These are phyloP conservation scores for Russula dissimulans DNA, from an alignment of 768 basidiomycete species.

Conservation along the genomic window DNA sequence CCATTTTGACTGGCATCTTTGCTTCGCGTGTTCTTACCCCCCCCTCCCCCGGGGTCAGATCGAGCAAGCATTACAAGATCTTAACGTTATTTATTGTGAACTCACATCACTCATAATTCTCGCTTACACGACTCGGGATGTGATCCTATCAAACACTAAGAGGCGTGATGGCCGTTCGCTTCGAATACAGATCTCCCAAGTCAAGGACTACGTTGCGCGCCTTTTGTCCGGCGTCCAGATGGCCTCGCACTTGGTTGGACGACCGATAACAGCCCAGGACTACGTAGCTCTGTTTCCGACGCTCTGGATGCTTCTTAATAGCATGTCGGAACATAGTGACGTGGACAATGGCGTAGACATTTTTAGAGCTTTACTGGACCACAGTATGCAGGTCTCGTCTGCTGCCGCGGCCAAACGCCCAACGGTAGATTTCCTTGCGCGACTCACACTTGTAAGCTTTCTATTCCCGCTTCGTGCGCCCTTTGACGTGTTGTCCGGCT, in stretches of 20 bases:
- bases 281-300: slow-evolving; percentile 68
- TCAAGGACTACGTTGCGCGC: slow-evolving; percentile 46
- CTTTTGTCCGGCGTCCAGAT: slow-evolving; percentile 40
- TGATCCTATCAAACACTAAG: slow-evolving; percentile 3
- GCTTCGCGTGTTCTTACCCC: slow-evolving; percentile 8
- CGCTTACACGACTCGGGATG: slow-evolving; percentile 23
- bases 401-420: slow-evolving; percentile 54
- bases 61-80: slow-evolving; percentile 56
- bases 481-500: not conserved
- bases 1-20: not conserved
- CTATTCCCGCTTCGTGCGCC: not conserved
- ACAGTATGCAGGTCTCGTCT: slow-evolving; percentile 50
- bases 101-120: slow-evolving; percentile 56
- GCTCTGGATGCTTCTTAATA: slow-evolving; percentile 64
- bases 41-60: slow-evolving; percentile 30
- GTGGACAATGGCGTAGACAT: slow-evolving; percentile 27
- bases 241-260: slow-evolving; percentile 25
- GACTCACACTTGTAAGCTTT: slow-evolving; percentile 54
- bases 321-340: slow-evolving; percentile 15
- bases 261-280: slow-evolving; percentile 43
- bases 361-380: slow-evolving; percentile 51
- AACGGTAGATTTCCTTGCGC: slow-evolving; percentile 68
- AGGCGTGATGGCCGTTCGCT: not conserved
- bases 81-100: slow-evolving; percentile 74
- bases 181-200: slow-evolving; percentile 31